These are phyloP conservation scores for Globisporangium paroecandrum DNA, from an alignment of 352 stramenopile species.

Conservation along the genomic window DNA sequence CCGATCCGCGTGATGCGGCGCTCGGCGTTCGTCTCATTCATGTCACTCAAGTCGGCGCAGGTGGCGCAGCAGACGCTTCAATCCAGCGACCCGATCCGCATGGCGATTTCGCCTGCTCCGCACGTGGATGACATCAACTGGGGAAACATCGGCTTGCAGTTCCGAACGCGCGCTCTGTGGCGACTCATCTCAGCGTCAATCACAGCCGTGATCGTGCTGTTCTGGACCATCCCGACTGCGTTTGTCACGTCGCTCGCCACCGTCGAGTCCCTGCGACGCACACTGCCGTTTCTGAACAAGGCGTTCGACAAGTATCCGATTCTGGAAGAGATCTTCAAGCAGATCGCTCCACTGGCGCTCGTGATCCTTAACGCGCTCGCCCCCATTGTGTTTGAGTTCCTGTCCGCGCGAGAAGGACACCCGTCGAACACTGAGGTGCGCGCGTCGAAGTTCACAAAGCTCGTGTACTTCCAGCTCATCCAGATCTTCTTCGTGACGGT, in stretches of 20 bases:
- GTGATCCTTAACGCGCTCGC: conserved; percentile 59
- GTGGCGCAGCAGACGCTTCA: conserved; percentile 70
- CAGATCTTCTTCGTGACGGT: conserved; percentile 85
- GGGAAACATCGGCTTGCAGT: conserved; percentile 64
- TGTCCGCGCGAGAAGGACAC: conserved; percentile 67
- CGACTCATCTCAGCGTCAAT: conserved; percentile 47
- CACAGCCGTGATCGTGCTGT: conserved; percentile 67
- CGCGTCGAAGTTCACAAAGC: conserved; percentile 66
- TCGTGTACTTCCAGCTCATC: conserved; percentile 79
- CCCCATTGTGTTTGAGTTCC: conserved; percentile 55
- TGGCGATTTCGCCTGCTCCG: conserved; percentile 51
- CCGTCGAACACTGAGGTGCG: conserved; percentile 62
- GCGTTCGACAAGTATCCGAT: conserved; percentile 60
- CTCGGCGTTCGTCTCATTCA: conserved; percentile 77
- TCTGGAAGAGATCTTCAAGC: conserved; percentile 64
- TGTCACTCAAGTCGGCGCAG: conserved; percentile 65
- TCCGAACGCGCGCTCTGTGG: conserved; percentile 45
- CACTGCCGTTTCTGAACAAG: conserved; percentile 61
- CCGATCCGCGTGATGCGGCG: conserved; percentile 64
- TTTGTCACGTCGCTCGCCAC: conserved; percentile 72
- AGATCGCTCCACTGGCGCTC: conserved; percentile 64
- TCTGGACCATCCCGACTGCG: conserved; percentile 81
- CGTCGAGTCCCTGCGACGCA: conserved; percentile 58
- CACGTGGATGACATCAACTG: conserved; percentile 71
- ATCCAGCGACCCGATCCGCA: conserved; percentile 45